Percentiles rank a stretch among this genome's conserved stretches.
Conservation (phyloP, 192 early-diverging fungal species). For the Backusella mclennaniae region DNA sequence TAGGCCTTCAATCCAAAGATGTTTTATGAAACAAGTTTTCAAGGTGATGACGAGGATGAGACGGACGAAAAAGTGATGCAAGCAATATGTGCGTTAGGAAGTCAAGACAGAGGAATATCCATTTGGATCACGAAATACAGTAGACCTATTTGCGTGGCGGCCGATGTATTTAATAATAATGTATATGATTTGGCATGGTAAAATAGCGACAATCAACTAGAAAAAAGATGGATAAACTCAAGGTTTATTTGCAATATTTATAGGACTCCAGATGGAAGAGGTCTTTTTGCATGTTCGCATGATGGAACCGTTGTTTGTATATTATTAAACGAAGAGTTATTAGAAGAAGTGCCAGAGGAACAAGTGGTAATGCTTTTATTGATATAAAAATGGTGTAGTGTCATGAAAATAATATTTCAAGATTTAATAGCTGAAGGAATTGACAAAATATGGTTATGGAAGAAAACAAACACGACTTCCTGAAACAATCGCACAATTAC, state of each 20-base stretch:
- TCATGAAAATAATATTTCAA: background rate
- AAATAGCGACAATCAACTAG: background rate
- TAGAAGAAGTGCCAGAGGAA: constrained; percentile 54
- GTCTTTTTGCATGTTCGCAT: constrained; percentile 83
- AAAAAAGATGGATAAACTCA: background rate
- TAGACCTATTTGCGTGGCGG: constrained; percentile 67
- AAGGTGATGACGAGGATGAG: constrained; percentile 20
- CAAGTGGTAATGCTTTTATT: constrained; percentile 56
- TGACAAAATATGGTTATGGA: constrained; percentile 52
- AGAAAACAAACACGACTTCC: constrained; percentile 48
- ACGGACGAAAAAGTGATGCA: constrained; percentile 27
- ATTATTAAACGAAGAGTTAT: constrained; percentile 71
- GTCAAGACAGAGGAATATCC: constrained; percentile 83
- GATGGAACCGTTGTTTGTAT: constrained; percentile 86
- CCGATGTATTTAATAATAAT: constrained; percentile 78
- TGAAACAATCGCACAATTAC: constrained; percentile 65
- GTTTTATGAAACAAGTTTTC: constrained; percentile 46
- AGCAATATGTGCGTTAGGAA: constrained; percentile 80
- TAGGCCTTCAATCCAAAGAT: constrained; percentile 78
- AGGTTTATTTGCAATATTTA: background rate
- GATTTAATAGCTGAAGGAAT: constrained; percentile 30
- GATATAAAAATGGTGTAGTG: background rate
- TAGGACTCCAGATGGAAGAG: constrained; percentile 72
- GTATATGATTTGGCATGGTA: constrained; percentile 89
- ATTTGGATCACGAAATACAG: constrained; percentile 83